These are phyloP conservation scores for Hypomontagnella submonticulosa DNA, from an alignment of 495 filamentous ascomycete genomes.

Conservation along the genomic window DNA sequence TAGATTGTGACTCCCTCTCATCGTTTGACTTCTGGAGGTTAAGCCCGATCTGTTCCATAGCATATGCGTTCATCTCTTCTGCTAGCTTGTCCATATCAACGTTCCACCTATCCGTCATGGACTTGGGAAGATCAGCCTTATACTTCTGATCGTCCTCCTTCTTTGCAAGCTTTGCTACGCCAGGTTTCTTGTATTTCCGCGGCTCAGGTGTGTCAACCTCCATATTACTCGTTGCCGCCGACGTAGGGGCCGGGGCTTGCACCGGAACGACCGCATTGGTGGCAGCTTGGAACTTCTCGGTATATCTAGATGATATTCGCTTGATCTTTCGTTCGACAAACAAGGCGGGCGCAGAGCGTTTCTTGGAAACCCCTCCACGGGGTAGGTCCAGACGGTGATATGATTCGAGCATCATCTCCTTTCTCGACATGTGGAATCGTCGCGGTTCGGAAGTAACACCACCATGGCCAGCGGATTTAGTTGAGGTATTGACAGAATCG, in stretches of 20 bases:
- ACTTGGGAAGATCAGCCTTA: constrained; percentile 53
- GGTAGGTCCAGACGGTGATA: constrained; percentile 32
- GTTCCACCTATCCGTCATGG: constrained; percentile 53
- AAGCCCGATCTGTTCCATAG: constrained; percentile 59
- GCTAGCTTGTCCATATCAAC: constrained; percentile 58
- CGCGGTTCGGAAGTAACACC: constrained; percentile 43
- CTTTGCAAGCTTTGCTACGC: constrained; percentile 38
- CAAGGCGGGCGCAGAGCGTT: constrained; percentile 52
- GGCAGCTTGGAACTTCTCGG: constrained; percentile 35
- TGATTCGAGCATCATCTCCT: constrained; percentile 44
- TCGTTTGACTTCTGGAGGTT: constrained; percentile 53
- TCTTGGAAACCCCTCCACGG: constrained; percentile 49
- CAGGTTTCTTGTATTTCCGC: constrained; percentile 46
- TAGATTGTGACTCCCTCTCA: constrained; percentile 40
- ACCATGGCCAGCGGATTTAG: constrained; percentile 4
- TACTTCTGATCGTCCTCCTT: constrained; percentile 35
- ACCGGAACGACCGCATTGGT: constrained; percentile 11
- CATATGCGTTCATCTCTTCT: constrained; percentile 61
- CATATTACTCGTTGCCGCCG: constrained; percentile 29
- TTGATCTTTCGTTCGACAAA: constrained; percentile 62
- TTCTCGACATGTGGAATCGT: constrained; percentile 62
- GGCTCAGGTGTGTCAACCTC: constrained; percentile 36
- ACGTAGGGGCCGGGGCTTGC: neutral
- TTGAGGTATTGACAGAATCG: constrained; percentile 6
- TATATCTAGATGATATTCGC: constrained; percentile 35